Base-by-base conservation (phyloP, 306 rosid species). In the Corylus avellana region DNA sequence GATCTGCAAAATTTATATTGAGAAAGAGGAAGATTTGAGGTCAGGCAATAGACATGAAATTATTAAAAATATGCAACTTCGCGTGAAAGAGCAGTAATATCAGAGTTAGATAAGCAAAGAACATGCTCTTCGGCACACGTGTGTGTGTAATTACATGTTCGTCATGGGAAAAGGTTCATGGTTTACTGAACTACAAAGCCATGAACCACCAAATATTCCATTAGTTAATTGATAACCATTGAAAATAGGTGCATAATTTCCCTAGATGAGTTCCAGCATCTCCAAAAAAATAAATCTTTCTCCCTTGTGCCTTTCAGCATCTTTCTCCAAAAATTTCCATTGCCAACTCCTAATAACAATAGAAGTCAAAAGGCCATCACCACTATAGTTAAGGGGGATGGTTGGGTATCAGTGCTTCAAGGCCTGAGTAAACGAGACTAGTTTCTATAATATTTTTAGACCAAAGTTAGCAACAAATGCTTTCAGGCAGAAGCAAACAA, bases 1-100 rank as follows among this genome's bases (percentile, higher is more conserved):
- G 77, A 89, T 88, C 95, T 91, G 86, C 81, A 74, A 53, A 75
- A 56, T 70, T 59, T 72, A 54, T n/a, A 74, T 11, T 14, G 11
- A 54, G 49, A 72, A 13, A 54, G 49, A 72, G 48, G 42, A 77
- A 46, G 20, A 64, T 44, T 16, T n/a, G 59, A 79, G 55, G 64
- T 61, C 73, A 75, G 74, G 27, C 39, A 37, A 66, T 5, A 56
- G 14, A 64, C 55, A 67, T 49, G 61, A 72, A 42, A 79, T 22
- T 80, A 53, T 80, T 49, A 78, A 53, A 72, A 72, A 42, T 44
- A 16, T 46, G 77, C 54, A 84, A 81, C 71, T 56, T 61, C 72
- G 32, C 4, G 51, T 77, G 29, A 84, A 61, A 78, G 76, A 79
- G 73, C 58, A 74, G 73, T 18, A 22, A 63, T 25, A 55, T 79